Base-by-base conservation (phyloP, 192 early-diverging fungal genomes). In the Umbelopsis isabellina region DNA sequence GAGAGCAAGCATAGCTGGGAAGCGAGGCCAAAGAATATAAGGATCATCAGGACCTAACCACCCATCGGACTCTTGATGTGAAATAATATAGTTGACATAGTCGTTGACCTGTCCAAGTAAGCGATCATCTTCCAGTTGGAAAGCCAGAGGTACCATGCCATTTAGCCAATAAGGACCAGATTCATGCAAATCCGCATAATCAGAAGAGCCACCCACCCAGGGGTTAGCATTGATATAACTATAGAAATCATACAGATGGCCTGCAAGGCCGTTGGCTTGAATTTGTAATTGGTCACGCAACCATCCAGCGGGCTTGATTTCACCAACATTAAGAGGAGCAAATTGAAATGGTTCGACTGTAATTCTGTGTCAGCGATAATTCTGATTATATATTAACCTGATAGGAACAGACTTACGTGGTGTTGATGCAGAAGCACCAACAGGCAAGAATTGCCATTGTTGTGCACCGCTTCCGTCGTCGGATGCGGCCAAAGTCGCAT, bases 241-340 rank as follows among this genome's bases (percentile, higher is more conserved):
- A 13, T 51, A 51, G 50, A 51, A 51, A 22, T 51, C 50, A 15
- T 51, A 20, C 50, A 51, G 10, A 51, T 51, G 50, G 7, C 50
- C 50, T 6, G n/a, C 20, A 20, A 51, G 23, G 13, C 50, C 50
- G 23, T 51, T 51, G n/a, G 50, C 50, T 10, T 51, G 50, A 22
- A 25, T 51, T 25, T 51, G 2, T 25, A 51, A 15, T 51, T 51
- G 50, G 10, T 51, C 23, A 6, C n/a, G 23, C 20, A 51, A 25
- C 50, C 50, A 51, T 51, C 50, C 50, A 6, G 50, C 23, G 0
- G 50, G 50, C 13, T 51, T 51, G 20, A 51, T 25, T 25, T 20
- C 50, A 22, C 50, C 50, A 51, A 51, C 20, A 51, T 20, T 20
- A 51, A 51, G 50, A 10, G 50, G 20, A 51, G n/a, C 23, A 25